These are phyloP conservation scores for Syzygium aqueum DNA, from an alignment of 345 rosid species.

Conservation along the genomic window DNA sequence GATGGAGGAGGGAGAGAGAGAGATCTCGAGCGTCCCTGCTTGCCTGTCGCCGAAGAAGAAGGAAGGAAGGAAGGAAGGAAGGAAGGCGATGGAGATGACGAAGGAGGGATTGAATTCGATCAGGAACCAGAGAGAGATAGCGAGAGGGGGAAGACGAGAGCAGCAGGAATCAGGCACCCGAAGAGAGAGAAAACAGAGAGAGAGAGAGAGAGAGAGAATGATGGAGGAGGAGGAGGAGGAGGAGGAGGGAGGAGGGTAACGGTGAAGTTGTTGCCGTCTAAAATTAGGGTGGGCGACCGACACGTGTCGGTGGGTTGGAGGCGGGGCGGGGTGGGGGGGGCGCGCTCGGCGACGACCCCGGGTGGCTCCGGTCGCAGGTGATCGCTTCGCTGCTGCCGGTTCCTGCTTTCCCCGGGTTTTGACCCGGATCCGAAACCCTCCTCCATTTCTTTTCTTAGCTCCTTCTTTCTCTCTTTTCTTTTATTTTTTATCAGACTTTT, in stretches of 20 bases:
- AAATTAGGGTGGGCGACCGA: background rate
- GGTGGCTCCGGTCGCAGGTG: background rate
- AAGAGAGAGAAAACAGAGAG: background rate
- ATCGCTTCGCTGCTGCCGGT: too few relatives aligned
- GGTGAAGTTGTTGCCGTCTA: conserved; percentile 5
- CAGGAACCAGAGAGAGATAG: background rate
- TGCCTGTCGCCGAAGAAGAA: background rate
- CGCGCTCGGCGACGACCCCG: background rate
- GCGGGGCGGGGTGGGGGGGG: too few relatives aligned
- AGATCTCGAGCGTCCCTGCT: background rate
- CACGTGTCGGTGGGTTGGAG: background rate
- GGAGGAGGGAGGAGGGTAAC: background rate
- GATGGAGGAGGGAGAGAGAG: background rate
- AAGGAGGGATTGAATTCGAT: background rate
- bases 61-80: background rate
- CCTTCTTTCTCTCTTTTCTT: background rate
- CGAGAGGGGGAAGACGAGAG: background rate
- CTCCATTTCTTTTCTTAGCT: background rate
- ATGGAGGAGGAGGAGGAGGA: background rate
- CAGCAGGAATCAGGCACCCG: background rate
- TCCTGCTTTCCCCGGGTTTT: background rate
- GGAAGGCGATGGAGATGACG: background rate
- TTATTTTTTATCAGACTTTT: background rate
- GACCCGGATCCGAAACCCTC: background rate
- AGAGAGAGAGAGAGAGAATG: background rate